Percentiles rank a stretch among this genome's conserved stretches.
Conservation (phyloP, 495 filamentous ascomycete genomes). For the Extremus antarcticus region DNA sequence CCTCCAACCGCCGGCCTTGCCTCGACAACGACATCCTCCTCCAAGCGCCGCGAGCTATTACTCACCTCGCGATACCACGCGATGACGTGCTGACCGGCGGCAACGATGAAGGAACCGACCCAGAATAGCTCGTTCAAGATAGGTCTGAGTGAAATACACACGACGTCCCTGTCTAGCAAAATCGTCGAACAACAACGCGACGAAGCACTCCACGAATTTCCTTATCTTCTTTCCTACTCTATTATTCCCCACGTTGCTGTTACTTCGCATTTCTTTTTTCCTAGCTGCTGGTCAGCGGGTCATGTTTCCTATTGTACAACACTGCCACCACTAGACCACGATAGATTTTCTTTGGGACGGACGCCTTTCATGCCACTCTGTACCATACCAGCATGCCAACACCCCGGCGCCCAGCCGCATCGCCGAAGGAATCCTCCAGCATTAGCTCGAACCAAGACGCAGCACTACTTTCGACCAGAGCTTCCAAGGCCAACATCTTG, state of each 20-base stretch:
- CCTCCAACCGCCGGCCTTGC: neutral
- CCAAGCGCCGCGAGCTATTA: neutral
- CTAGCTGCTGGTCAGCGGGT: slow-evolving; percentile 1
- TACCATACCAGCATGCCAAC: slow-evolving; percentile 1
- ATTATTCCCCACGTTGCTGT: neutral
- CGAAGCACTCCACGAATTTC: slow-evolving; percentile 1
- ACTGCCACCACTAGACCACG: neutral
- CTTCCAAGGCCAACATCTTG: neutral
- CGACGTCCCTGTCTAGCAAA: neutral
- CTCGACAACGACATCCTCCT: neutral
- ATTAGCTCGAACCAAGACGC: neutral
- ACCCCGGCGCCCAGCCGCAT: slow-evolving; percentile 1
- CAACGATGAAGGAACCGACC: neutral
- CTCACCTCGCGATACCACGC: neutral
- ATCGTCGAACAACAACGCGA: neutral
- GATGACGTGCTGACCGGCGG: neutral
- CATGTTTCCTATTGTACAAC: neutral
- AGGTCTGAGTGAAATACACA: neutral
- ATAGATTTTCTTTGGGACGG: neutral
- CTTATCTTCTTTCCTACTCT: neutral
- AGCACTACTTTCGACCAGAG: neutral
- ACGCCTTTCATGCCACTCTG: neutral
- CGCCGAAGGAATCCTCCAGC: neutral
- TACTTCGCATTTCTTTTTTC: neutral
- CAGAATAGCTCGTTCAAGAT: neutral